Conservation (phyloP, 1,284 basidiomycete genomes). For the Leccinum fuscescens region DNA sequence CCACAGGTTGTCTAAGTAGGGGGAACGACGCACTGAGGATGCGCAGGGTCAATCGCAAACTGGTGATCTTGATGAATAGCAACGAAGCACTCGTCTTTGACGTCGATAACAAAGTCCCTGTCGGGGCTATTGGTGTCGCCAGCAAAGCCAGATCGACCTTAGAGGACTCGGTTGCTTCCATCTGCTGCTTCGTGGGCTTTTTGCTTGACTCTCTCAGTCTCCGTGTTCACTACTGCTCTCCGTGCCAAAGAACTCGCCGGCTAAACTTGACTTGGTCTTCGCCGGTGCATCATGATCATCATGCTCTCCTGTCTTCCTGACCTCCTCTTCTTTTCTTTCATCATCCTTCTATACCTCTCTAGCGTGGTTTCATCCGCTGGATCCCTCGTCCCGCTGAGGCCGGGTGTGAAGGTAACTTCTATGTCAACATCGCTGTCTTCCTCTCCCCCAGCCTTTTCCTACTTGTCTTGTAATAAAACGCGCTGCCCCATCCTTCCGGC, state of each 20-base stretch:
- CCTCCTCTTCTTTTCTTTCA: constrained; percentile 76
- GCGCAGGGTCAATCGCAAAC: constrained; percentile 94
- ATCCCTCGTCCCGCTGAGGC: constrained; percentile 56
- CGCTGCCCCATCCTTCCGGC: constrained; percentile 77
- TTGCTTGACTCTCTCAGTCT: constrained; percentile 31
- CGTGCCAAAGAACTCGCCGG: constrained; percentile 66
- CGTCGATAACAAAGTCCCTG: constrained; percentile 78
- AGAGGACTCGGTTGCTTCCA: constrained; percentile 7
- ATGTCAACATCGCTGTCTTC: constrained; percentile 67
- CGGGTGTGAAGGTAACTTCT: constrained; percentile 92
- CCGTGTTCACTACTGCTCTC: constrained; percentile 44
- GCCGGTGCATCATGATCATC: constrained; percentile 25
- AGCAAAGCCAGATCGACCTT: constrained; percentile 66
- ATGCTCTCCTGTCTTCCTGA: constrained; percentile 33
- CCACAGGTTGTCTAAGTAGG: too few relatives aligned
- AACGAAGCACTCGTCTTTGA: constrained; percentile 87
- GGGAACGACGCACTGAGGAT: constrained; percentile 74
- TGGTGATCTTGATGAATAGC: constrained; percentile 86
- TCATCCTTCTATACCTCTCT: constrained; percentile 82
- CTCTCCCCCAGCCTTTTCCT: constrained; percentile 32
- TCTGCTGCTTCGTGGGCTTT: constrained; percentile 17
- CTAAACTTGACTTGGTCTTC: constrained; percentile 36
- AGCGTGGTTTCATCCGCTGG: constrained; percentile 79
- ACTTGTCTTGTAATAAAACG: constrained; percentile 19
- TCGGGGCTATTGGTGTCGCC: constrained; percentile 56